phyloP scores from a whole-genome alignment of 768 basidiomycete genomes.

The Harrya chromipes region DNA sequence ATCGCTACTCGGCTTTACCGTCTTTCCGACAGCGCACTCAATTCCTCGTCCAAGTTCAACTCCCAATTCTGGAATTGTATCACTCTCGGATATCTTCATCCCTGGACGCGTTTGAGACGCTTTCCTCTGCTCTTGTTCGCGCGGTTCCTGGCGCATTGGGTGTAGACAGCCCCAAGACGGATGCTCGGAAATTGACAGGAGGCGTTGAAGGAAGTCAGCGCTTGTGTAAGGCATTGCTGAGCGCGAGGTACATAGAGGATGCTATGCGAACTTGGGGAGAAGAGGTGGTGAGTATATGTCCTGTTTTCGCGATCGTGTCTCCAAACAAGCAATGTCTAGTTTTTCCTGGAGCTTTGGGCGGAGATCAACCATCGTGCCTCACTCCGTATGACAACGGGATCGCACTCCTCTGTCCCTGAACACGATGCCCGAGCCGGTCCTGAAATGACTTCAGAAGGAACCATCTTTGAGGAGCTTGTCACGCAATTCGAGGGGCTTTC shows the following conservation, averaged over 20 bases:
- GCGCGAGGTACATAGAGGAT: slow-evolving; percentile 67
- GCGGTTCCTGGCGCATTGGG: slow-evolving; percentile 90
- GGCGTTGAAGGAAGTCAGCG: slow-evolving; percentile 83
- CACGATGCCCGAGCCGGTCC: slow-evolving; percentile 21
- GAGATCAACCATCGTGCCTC: slow-evolving; percentile 65
- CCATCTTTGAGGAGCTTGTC: slow-evolving; percentile 80
- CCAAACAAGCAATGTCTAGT: slow-evolving; percentile 44
- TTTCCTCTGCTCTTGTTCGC: slow-evolving; percentile 83
- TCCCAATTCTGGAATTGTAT: slow-evolving; percentile 81
- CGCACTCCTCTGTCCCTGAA: slow-evolving; percentile 50
- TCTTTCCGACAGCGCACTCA: slow-evolving; percentile 70
- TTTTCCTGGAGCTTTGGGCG: slow-evolving; percentile 88
- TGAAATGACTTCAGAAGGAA: slow-evolving; percentile 47
- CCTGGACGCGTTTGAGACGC: slow-evolving; percentile 89
- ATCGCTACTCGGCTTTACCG: slow-evolving; percentile 90
- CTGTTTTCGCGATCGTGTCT: not conserved
- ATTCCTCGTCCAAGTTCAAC: slow-evolving; percentile 82
- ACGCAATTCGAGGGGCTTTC: slow-evolving; percentile 57
- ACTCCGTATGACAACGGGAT: slow-evolving; percentile 53
- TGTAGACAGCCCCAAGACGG: slow-evolving; percentile 41
- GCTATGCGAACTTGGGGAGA: slow-evolving; percentile 85
- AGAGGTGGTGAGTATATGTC: slow-evolving; percentile 63
- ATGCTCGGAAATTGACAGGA: slow-evolving; percentile 65
- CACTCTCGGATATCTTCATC: slow-evolving; percentile 75
- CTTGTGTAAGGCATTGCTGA: slow-evolving; percentile 82